phyloP scores from a whole-genome alignment of 1,284 basidiomycete genomes.

The Puccinia hordei region DNA sequence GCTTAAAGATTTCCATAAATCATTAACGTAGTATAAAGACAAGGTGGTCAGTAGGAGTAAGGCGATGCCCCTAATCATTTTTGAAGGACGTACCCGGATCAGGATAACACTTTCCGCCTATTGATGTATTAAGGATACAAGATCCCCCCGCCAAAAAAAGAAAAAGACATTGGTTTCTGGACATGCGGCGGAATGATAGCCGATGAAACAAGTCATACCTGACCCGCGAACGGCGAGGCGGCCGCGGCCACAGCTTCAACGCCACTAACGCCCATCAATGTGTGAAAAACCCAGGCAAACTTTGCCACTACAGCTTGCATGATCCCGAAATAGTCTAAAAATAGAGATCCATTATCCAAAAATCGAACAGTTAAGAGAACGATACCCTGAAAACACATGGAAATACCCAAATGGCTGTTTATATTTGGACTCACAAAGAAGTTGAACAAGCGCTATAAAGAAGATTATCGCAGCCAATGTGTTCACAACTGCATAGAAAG shows the following conservation, averaged over 20 bases:
- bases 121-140: background rate
- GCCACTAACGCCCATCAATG: slow-evolving; percentile 65
- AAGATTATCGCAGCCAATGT: slow-evolving; percentile 73
- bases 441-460: slow-evolving; percentile 82
- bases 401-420: background rate
- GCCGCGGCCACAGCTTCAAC: slow-evolving; percentile 89
- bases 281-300: slow-evolving; percentile 91
- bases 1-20: background rate
- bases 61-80: background rate
- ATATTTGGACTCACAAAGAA: slow-evolving; percentile 60
- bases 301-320: slow-evolving; percentile 85
- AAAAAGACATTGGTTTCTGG: background rate
- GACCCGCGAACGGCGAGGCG: slow-evolving; percentile 86
- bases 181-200: background rate
- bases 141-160: background rate
- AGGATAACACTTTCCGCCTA: slow-evolving; percentile 77
- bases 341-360: background rate
- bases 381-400: background rate
- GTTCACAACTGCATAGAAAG: slow-evolving; percentile 63
- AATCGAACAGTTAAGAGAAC: background rate
- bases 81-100: slow-evolving; percentile 56
- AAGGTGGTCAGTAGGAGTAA: background rate
- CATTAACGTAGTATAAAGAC: background rate
- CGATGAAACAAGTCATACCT: slow-evolving; percentile 58
- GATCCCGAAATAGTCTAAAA: slow-evolving; percentile 66